Base-by-base conservation (phyloP, 2,329 filamentous ascomycete species). In the Lasiodiplodia gonubiensis region DNA sequence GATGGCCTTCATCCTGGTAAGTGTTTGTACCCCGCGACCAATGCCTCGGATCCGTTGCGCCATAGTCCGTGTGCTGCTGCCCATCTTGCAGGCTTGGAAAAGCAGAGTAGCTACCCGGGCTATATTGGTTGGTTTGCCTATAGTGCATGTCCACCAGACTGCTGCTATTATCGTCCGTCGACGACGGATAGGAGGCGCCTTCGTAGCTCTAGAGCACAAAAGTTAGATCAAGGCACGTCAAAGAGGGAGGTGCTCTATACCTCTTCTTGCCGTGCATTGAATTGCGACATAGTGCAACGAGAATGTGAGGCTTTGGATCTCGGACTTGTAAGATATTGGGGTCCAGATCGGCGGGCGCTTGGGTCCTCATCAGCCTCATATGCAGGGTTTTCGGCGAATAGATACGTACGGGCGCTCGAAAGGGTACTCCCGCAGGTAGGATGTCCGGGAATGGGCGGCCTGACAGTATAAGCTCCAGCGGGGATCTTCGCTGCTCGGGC, bases 141-240 rank as follows among this genome's bases (percentile, higher is more conserved):
- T 57, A 57, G 11, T 39, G 53, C n/a, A 16, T 33, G 30, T 33
- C 30, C 30, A 33, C 30, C 30, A 33, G 30, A 33, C 18, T 30
- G 4, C 23, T 60, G 55, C 8, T 46, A 10, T 46, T 21, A 25
- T 35, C 25, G n/a, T 14, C 4, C 35, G 59, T 10, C 16, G 59
- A 11, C 6, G 16, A 23, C 25, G 3, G 6, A 12, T 37, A 37
- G 10, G 30, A 25, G n/a, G 18, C 23, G 11, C 16, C 37, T n/a
- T 51, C 18, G 30, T 30, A 35, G 25, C 4, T 8, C 57, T 61
- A 16, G 6, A 42, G 14, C 4, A n/a, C 18, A 25, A 16, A 33
- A 10, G 42, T 63, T 30, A 63, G 59, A 63, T 46, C 27, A 63
- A 63, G 51, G 8, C n/a, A 37, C 18, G 16, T 30, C 8, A 10